These are phyloP conservation scores for Phytophthora pini DNA, from an alignment of 352 stramenopile species.

Conservation along the genomic window DNA sequence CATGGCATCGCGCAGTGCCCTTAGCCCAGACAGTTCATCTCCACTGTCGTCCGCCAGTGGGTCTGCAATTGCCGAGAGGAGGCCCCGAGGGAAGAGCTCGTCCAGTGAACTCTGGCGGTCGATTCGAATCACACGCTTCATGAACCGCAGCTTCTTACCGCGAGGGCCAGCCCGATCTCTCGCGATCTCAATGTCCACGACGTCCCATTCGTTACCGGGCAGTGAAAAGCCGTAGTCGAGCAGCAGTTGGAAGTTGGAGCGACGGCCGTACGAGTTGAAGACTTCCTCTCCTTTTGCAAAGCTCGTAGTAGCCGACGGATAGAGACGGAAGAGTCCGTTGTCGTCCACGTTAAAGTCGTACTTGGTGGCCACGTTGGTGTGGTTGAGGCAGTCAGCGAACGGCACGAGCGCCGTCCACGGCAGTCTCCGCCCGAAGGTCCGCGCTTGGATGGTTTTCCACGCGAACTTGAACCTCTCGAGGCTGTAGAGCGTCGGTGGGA, in stretches of 20 bases:
- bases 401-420: slow-evolving; percentile 92
- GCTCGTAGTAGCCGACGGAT: slow-evolving; percentile 60
- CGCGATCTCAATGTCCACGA: slow-evolving; percentile 64
- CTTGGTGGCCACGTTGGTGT: slow-evolving; percentile 90
- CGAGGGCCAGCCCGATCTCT: slow-evolving; percentile 36
- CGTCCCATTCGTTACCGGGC: slow-evolving; percentile 90
- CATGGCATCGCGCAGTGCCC: slow-evolving; percentile 27
- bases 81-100: slow-evolving; percentile 49
- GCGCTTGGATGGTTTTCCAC: slow-evolving; percentile 91
- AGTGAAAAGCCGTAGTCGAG: slow-evolving; percentile 95
- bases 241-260: slow-evolving; percentile 89
- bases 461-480: slow-evolving; percentile 79
- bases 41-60: slow-evolving; percentile 19
- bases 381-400: slow-evolving; percentile 94
- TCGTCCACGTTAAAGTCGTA: slow-evolving; percentile 81
- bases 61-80: slow-evolving; percentile 31
- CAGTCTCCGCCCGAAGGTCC: slow-evolving; percentile 91
- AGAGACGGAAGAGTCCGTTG: slow-evolving; percentile 72
- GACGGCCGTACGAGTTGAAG: slow-evolving; percentile 93
- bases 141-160: slow-evolving; percentile 52
- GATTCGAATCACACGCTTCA: slow-evolving; percentile 52
- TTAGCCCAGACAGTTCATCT: slow-evolving; percentile 7
- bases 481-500: slow-evolving; percentile 61
- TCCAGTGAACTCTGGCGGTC: slow-evolving; percentile 56
- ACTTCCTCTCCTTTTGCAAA: slow-evolving; percentile 77